Base-by-base conservation (phyloP, 139 green algal species). In the Auxenochlorella pyrenoidosa region DNA sequence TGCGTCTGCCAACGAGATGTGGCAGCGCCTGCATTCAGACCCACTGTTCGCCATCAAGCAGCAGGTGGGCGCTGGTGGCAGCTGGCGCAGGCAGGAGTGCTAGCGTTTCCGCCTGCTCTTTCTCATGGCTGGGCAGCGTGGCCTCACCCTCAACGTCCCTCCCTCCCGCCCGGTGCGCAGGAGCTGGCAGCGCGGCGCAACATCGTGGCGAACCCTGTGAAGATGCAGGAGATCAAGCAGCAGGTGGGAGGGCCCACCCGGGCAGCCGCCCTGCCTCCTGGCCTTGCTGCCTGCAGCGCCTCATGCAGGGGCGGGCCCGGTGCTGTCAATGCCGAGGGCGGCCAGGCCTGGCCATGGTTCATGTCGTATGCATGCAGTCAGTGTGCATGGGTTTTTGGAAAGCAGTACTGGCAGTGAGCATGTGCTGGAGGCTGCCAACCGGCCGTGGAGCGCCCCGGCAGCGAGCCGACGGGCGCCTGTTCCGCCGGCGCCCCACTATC, bases 21-120 rank as follows among this genome's bases (percentile, higher is more conserved):
- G 97, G 97, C 82, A 90, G 47, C 93, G 97, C 22, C 84, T 99
- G 82, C 96, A 98, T 89, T 93, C 94, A 59, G 97, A 99, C 87
- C 97, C 97, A 1, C 90, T 99, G n/a, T 94, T 99, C 41, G 91
- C 95, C 59, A 97, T 97, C 75, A 91, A 91, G 84, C 91, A 94
- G 83, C 95, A 95, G 79, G 79, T 73, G 58, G 51, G 78, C 28
- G 6, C 19, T n/a, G n/a, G n/a, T n/a, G 26, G 30, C 51, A 15
- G 47, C 30, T 83, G 77, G 24, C 0, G 41, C 19, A 10, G 75
- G 15, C 34, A 75, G 28, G 66, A 34, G 3, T 40, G 18, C 65
- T n/a, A 36, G 65, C 26, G n/a, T n/a, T n/a, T n/a, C n/a, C n/a
- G n/a, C n/a, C n/a, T n/a, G n/a, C n/a, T n/a, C n/a, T n/a, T n/a